Base-by-base conservation (phyloP, 441 rosid species). In the Jatropha multifida region DNA sequence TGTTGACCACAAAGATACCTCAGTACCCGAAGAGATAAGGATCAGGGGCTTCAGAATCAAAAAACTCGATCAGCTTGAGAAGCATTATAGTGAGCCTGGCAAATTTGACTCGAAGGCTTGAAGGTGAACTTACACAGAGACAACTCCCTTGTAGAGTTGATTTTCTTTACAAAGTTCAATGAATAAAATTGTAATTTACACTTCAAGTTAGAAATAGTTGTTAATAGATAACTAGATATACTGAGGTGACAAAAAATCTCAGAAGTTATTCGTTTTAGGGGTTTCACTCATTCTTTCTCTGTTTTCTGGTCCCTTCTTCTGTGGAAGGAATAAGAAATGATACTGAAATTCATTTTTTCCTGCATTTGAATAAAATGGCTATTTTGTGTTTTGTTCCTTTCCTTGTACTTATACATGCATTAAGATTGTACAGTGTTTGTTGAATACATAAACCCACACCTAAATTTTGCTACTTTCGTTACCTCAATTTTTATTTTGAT, bases 1-100 rank as follows among this genome's bases (percentile, higher is more conserved):
- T 2, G 92, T 90, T 0, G 94, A 92, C 75, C 81, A 88, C 84
- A 93, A 89, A 58, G 97, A 92, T 81, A 60, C 85, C 23, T 86
- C 88, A 1, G 75, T 81, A 32, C 92, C 94, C 0, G 99, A 93
- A 86, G 97, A 93, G 84, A 76, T 86, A 75, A 85, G 94, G 81
- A 92, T 72, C 75, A 84, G 99, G 69, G 97, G 98, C 61, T 96
- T 96, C 76, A 90, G 82, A 75, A 72, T 96, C 76, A 84, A 85
- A 79, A 90, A 86, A 76, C 68, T 81, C 17, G 95, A 89, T 83
- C 96, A 93, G 79, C 79, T 89, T 74, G 94, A 90, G 77, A 78
- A 87, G 81, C 86, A 81, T 59, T 89, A 73, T n/a, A 72, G 37
- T 5, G 88, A 89, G 76, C 86, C 92, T n/a, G 97, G 92, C 70